Conservation (phyloP, 257 asterid genomes). For the Capsicum chinense region DNA sequence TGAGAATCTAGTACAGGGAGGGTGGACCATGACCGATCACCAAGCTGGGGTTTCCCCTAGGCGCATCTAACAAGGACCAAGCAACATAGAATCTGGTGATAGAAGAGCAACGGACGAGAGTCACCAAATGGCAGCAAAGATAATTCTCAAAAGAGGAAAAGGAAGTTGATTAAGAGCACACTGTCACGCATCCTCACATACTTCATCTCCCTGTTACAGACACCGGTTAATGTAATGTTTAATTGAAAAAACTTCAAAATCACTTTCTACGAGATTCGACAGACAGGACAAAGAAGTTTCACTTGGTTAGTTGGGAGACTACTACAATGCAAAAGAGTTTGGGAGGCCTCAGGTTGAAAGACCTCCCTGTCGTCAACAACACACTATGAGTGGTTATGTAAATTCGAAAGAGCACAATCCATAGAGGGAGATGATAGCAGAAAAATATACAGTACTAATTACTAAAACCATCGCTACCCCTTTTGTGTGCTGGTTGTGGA, state of each 20-base stretch:
- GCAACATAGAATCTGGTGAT: background rate
- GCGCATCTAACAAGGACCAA: constrained; percentile 12
- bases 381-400: background rate
- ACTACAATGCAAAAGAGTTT: background rate
- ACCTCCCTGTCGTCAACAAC: constrained; percentile 7
- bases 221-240: background rate
- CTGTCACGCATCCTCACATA: constrained; percentile 1
- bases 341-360: background rate
- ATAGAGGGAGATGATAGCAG: background rate
- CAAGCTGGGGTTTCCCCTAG: background rate
- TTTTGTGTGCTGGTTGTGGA: background rate
- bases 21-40: background rate
- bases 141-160: background rate
- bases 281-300: background rate
- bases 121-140: background rate
- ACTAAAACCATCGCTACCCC: constrained; percentile 12
- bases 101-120: background rate
- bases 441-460: background rate
- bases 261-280: constrained; percentile 7
- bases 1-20: background rate
- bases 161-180: constrained; percentile 15
- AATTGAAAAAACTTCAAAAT: background rate
- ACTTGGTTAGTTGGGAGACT: background rate
- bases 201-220: background rate
- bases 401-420: background rate